Percentiles rank a stretch among this genome's conserved stretches.
Evolutionary conservation across 225 moss, liverwort and hornwort species (phyloP).

Genomic region (Physcomitrellopsis africana): DNA sequence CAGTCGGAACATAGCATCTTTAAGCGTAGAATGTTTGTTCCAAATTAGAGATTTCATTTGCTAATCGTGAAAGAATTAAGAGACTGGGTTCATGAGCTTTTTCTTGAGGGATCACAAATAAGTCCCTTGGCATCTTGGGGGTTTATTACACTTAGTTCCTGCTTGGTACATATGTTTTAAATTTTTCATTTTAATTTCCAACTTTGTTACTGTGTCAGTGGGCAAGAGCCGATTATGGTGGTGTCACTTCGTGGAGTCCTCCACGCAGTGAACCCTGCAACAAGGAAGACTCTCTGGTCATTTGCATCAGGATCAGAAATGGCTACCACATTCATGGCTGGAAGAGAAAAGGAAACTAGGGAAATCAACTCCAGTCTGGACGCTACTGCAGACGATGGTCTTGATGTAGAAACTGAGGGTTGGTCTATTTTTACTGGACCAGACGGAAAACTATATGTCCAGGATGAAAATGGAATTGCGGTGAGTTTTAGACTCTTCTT

Average conservation of each 20-base stretch:
- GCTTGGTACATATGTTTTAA: not conserved
- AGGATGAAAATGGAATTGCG: slow-evolving; percentile 52
- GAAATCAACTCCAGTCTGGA: slow-evolving; percentile 43
- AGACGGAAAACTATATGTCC: slow-evolving; percentile 47
- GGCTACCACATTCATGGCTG: slow-evolving; percentile 39
- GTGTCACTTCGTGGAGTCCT: slow-evolving; percentile 53
- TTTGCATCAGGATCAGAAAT: slow-evolving; percentile 50
- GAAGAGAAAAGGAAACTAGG: slow-evolving; percentile 38
- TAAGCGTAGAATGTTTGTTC: too few relatives aligned
- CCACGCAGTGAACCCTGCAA: slow-evolving; percentile 53
- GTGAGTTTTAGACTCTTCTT: slow-evolving; percentile 25
- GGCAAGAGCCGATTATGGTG: slow-evolving; percentile 52
- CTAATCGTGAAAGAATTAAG: too few relatives aligned
- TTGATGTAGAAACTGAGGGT: slow-evolving; percentile 35
- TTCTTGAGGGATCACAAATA: too few relatives aligned
- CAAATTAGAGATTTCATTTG: too few relatives aligned
- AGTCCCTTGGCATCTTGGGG: too few relatives aligned
- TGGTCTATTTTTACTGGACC: slow-evolving; percentile 47
- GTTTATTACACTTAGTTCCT: too few relatives aligned
- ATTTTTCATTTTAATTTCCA: not conserved
- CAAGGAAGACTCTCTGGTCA: slow-evolving; percentile 48
- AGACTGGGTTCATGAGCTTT: too few relatives aligned
- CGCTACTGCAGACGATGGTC: slow-evolving; percentile 32
- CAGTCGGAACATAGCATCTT: too few relatives aligned
- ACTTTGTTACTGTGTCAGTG: slow-evolving; percentile 27